Percentiles rank a stretch among this genome's conserved stretches.
phyloP scores from a whole-genome alignment of 768 basidiomycete species.

The Tylopilus sp. region DNA sequence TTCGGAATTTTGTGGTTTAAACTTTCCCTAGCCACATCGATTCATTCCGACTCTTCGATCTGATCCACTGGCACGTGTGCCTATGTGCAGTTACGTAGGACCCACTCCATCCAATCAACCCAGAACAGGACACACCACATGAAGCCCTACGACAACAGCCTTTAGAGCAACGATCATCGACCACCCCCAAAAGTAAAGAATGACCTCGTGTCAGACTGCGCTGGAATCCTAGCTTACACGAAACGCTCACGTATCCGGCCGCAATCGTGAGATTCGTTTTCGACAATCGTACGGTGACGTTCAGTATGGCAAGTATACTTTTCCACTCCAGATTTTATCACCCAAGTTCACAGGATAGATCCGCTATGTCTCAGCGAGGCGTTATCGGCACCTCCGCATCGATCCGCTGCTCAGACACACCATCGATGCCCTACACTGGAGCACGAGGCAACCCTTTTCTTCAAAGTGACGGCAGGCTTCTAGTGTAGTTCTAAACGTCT shows the following conservation, averaged over 20 bases:
- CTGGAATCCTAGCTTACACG: not conserved
- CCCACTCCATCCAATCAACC: no score
- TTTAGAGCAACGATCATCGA: no score
- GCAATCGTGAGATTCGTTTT: not conserved
- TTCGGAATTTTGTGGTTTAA: no score
- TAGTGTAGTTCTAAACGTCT: no score
- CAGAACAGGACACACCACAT: no score
- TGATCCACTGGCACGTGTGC: no score
- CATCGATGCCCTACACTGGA: not conserved
- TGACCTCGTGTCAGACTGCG: not conserved
- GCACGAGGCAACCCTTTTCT: not conserved
- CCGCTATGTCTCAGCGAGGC: conserved; percentile 7
- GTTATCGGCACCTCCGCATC: not conserved
- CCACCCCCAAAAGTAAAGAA: not conserved
- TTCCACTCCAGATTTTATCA: not conserved
- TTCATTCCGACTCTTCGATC: no score
- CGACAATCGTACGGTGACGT: not conserved
- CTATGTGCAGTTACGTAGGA: no score
- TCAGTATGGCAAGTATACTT: not conserved
- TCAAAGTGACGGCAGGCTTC: no score
- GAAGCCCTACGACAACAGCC: no score
- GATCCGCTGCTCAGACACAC: not conserved
- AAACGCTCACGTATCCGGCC: not conserved
- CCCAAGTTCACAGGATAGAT: not conserved
- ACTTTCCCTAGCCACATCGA: no score